Evolutionary conservation across 2,329 filamentous ascomycete genomes (phyloP).

Genomic region (Pseudocercospora crystallina): DNA sequence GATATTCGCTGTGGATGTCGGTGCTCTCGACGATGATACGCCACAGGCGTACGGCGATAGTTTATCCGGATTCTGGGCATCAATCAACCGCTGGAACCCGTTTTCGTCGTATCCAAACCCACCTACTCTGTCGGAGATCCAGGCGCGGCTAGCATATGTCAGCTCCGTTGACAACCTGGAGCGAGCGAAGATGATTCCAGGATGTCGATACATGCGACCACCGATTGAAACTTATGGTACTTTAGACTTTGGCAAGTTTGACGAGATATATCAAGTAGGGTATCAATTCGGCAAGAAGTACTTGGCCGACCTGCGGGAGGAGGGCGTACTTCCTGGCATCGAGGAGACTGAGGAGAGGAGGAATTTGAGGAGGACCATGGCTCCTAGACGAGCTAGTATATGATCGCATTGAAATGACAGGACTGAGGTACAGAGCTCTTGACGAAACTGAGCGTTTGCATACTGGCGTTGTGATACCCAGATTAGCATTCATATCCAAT

Average conservation of each 20-base stretch:
- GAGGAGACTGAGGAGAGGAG: slow-evolving; percentile 53
- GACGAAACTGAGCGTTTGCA: neutral
- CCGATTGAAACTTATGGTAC: slow-evolving; percentile 93
- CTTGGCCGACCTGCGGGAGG: slow-evolving; percentile 70
- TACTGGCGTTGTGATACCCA: neutral
- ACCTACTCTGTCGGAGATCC: slow-evolving; percentile 92
- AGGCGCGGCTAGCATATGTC: slow-evolving; percentile 91
- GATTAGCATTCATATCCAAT: neutral
- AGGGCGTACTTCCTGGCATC: slow-evolving; percentile 68
- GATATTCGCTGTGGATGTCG: slow-evolving; percentile 95
- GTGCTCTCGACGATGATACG: slow-evolving; percentile 84
- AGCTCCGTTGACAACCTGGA: slow-evolving; percentile 92
- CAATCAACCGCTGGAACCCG: slow-evolving; percentile 95
- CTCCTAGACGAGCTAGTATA: slow-evolving; percentile 50
- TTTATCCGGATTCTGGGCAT: slow-evolving; percentile 90
- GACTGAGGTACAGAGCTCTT: neutral
- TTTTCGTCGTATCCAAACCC: slow-evolving; percentile 87
- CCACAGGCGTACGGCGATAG: slow-evolving; percentile 93
- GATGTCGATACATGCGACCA: slow-evolving; percentile 94
- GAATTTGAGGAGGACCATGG: slow-evolving; percentile 54
- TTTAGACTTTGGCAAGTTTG: slow-evolving; percentile 94
- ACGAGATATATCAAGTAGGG: slow-evolving; percentile 90
- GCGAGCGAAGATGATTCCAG: slow-evolving; percentile 83
- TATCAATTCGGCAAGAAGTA: slow-evolving; percentile 83
- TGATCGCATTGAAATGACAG: slow-evolving; percentile 22